Percentiles rank a stretch among this genome's conserved stretches.
Conservation (phyloP, 169 alveolate genomes). For the Neospora caninum region DNA sequence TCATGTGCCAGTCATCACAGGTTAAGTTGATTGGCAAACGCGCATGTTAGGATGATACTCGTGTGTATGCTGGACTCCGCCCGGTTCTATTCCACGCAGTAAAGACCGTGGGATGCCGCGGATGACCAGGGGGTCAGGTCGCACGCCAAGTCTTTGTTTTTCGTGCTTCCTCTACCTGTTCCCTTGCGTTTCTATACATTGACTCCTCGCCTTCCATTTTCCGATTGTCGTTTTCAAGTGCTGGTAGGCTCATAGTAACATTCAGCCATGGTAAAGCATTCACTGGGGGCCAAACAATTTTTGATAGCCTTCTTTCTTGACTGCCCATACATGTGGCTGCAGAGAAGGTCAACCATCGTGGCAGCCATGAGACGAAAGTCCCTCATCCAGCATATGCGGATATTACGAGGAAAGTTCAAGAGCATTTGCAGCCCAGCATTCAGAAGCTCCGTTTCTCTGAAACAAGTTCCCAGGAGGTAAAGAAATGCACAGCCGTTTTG, state of each 20-base stretch:
- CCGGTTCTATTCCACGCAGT: not conserved
- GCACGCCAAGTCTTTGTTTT: not conserved
- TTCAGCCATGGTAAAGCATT: too few species aligned
- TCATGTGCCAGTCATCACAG: conserved; percentile 29
- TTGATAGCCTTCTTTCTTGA: too few species aligned
- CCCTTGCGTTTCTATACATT: not conserved
- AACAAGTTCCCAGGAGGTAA: conserved; percentile 35
- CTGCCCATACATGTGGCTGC: not conserved
- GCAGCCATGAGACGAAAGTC: not conserved
- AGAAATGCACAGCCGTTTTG: not conserved
- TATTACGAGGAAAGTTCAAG: not conserved
- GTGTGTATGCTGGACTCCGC: too few species aligned
- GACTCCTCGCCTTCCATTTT: too few species aligned
- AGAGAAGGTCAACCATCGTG: conserved; percentile 8
- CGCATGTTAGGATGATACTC: not conserved
- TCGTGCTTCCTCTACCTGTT: not conserved
- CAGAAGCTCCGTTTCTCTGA: conserved; percentile 1
- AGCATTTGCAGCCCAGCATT: not conserved
- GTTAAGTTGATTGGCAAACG: not conserved
- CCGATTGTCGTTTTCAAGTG: too few species aligned
- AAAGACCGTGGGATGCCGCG: not conserved
- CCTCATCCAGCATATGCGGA: not conserved
- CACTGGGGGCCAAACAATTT: too few species aligned
- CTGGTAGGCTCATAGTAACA: too few species aligned
- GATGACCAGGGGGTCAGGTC: not conserved